A percentile compares a stretch with the other conserved stretches of the same genome.
phyloP scores from a whole-genome alignment of 225 moss, liverwort and hornwort genomes.

The Bryum argenteum region DNA sequence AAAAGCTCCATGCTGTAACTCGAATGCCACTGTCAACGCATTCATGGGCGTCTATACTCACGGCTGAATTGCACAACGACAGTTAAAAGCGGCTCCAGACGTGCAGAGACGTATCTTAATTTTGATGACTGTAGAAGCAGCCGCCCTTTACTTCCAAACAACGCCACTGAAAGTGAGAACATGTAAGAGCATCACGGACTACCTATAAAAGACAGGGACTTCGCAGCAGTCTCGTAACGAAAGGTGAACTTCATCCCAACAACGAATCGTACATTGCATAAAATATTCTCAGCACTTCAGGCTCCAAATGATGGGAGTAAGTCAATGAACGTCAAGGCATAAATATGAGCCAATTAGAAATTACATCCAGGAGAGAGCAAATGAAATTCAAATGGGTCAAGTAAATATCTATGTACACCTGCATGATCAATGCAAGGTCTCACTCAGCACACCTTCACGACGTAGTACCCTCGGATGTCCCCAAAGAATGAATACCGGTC shows the following conservation, averaged over 20 bases:
- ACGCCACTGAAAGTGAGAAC: too few species aligned
- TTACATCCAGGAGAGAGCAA: constrained; percentile 13
- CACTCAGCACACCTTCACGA: constrained; percentile 17
- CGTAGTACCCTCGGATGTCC: constrained; percentile 23
- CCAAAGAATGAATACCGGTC: constrained; percentile 16
- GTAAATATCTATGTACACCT: constrained; percentile 34
- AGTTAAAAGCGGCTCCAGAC: background rate
- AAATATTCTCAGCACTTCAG: constrained; percentile 19
- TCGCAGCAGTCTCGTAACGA: background rate
- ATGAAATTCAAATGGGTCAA: constrained; percentile 16
- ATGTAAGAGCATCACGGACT: background rate
- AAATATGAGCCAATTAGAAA: constrained; percentile 21
- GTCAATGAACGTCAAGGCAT: constrained; percentile 11
- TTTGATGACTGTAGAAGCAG: background rate
- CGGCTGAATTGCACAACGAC: too few species aligned
- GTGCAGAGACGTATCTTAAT: background rate
- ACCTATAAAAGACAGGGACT: background rate
- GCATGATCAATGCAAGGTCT: constrained; percentile 18
- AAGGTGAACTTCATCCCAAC: constrained; percentile 13
- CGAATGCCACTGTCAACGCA: too few species aligned
- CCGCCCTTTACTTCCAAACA: too few species aligned
- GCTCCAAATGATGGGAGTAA: constrained; percentile 4
- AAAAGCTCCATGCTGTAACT: background rate
- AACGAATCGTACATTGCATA: constrained; percentile 3
- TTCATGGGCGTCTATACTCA: too few species aligned